Percentiles rank a stretch among this genome's conserved stretches.
These are phyloP conservation scores for Argentina anserina DNA, from an alignment of 306 rosid species.

Conservation along the genomic window DNA sequence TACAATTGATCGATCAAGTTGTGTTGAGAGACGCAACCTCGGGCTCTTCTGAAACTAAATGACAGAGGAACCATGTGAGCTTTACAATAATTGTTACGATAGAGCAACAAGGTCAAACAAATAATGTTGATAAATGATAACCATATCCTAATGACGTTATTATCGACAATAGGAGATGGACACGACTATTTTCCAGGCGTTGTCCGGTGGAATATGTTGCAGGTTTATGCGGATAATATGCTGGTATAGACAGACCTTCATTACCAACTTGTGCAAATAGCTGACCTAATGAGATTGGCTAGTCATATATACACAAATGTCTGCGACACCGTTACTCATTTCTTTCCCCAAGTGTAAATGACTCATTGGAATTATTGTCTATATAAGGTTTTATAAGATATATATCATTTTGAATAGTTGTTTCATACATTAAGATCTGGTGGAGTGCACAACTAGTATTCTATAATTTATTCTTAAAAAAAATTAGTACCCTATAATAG, in stretches of 20 bases:
- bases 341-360: not conserved
- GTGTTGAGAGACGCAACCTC: not conserved
- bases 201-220: not conserved
- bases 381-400: not conserved
- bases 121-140: not conserved
- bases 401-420: too few relatives aligned
- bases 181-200: not conserved
- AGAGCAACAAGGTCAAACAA: not conserved
- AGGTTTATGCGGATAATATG: not conserved
- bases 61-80: slow-evolving; percentile 6
- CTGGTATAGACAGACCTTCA: not conserved
- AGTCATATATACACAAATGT: not conserved
- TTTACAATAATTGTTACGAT: not conserved
- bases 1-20: not conserved
- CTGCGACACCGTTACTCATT: not conserved
- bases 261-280: not conserved
- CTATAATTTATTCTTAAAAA: too few relatives aligned
- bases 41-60: not conserved
- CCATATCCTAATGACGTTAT: not conserved
- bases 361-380: not conserved
- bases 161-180: not conserved
- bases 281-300: slow-evolving; percentile 1
- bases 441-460: slow-evolving; percentile 7
- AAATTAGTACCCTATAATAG: not conserved
- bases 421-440: too few relatives aligned